Evolutionary conservation across 352 stramenopile genomes (phyloP), one percentile per base, ranked within the genome.

Genomic region (Globisporangium carolinianum): DNA sequence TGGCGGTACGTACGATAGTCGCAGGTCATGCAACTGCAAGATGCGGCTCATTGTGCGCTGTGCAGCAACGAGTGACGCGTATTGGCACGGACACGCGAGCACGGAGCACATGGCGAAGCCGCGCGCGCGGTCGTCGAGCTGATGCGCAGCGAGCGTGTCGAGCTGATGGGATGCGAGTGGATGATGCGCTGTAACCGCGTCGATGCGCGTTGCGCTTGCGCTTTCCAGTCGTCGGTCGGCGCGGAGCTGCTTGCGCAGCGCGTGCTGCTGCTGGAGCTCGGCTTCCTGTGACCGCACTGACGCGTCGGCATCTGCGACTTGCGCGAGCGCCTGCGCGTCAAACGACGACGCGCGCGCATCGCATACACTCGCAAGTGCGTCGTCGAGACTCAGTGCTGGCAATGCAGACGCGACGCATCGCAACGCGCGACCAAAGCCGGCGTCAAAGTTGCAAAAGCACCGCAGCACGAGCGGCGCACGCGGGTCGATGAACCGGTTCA

Each of bases 371-470:
- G 61, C 58, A 1, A 46, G 60, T 45, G 71, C 53, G 58, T 63
- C 62, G 53, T 91, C 76, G 18, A 91, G 67, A 59, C 66, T 80
- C 49, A 91, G 62, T 24, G 79, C 74, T 36, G 76, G 87, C 45
- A 32, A 32, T 32, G 24, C 24, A 32, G 24, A 32, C 24, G 24
- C 24, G 2, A 32, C 24, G 24, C 24, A 32, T 32, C 24, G 24
- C 24, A 32, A 3, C 24, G 24, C 64, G 12, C 60, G 67, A 2
- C 61, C 62, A 32, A 94, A 82, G 4, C 76, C 82, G 0, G 70
- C 76, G 52, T 94, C 82, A 63, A 91, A 92, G 66, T 94, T 87
- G 60, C 79, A 88, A 53, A 94, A 94, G 62, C 73, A 89, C 3
- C 83, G 82, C 57, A 94, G 45, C 32, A 89, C 71, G 1, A 88